These are phyloP conservation scores for Blastobotrys niveus DNA, from an alignment of 1,139 yeast genomes.

Conservation along the genomic window DNA sequence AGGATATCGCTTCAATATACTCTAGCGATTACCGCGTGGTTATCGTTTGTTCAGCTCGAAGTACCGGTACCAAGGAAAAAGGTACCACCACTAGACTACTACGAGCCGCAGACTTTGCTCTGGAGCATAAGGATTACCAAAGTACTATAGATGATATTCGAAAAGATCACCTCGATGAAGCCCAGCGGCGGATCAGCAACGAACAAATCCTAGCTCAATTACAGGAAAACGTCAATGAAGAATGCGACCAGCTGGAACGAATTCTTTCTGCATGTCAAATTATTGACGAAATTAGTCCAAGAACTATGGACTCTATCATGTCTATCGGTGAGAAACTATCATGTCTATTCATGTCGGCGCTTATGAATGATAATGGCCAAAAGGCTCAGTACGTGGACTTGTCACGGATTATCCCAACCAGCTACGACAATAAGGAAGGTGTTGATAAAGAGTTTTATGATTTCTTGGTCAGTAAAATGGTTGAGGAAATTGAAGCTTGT, in stretches of 20 bases:
- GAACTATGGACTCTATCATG: slow-evolving; percentile 86
- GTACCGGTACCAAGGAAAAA: slow-evolving; percentile 83
- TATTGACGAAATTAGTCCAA: slow-evolving; percentile 84
- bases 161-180: slow-evolving; percentile 73
- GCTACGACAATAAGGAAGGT: slow-evolving; percentile 30
- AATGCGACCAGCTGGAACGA: slow-evolving; percentile 61
- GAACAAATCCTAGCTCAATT: slow-evolving; percentile 44
- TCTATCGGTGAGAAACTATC: slow-evolving; percentile 90
- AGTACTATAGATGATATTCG: slow-evolving; percentile 53
- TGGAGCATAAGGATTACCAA: slow-evolving; percentile 45
- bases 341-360: slow-evolving; percentile 79
- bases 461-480: slow-evolving; percentile 55
- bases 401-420: slow-evolving; percentile 50
- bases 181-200: slow-evolving; percentile 49
- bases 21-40: slow-evolving; percentile 66
- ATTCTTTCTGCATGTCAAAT: slow-evolving; percentile 80
- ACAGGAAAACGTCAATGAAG: slow-evolving; percentile 52
- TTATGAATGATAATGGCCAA: slow-evolving; percentile 75
- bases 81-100: slow-evolving; percentile 84
- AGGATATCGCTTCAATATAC: slow-evolving; percentile 70
- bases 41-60: slow-evolving; percentile 93
- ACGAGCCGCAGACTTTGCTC: slow-evolving; percentile 68
- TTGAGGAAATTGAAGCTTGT: slow-evolving; percentile 45
- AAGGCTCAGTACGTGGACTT: slow-evolving; percentile 75
- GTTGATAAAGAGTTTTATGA: slow-evolving; percentile 62